phyloP scores from a whole-genome alignment of 805 yeast genomes.

The Candida rishiriensis region DNA sequence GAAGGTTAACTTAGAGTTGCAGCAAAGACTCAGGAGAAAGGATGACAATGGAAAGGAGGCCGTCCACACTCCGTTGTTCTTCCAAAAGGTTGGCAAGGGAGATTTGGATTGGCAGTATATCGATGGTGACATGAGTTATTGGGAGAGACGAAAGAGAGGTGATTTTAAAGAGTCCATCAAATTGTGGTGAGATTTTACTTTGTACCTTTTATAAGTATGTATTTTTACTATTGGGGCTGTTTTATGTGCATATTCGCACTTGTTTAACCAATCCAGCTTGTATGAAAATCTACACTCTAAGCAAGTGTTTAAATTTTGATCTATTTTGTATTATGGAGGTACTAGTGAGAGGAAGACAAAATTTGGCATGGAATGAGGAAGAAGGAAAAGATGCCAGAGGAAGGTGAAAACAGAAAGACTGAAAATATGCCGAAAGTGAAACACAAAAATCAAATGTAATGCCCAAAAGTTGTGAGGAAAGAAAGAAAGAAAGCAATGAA shows the following conservation, averaged over 20 bases:
- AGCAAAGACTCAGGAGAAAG: conserved; percentile 74
- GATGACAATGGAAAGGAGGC: conserved; percentile 42
- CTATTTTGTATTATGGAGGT: no score
- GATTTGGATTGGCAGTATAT: conserved; percentile 48
- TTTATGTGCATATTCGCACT: not conserved
- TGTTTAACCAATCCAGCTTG: no score
- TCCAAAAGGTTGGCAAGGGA: conserved; percentile 39
- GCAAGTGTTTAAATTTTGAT: no score
- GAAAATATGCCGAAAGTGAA: no score
- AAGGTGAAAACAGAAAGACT: no score
- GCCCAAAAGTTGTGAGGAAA: not conserved
- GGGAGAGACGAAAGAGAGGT: conserved; percentile 66
- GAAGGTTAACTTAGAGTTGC: conserved; percentile 69
- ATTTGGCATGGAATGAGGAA: no score
- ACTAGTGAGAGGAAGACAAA: no score
- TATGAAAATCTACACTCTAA: not conserved
- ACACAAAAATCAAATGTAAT: no score
- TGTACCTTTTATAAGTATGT: not conserved
- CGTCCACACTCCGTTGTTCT: conserved; percentile 57
- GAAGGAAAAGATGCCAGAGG: no score
- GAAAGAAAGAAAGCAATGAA: not conserved
- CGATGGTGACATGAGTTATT: conserved; percentile 61
- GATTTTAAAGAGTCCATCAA: conserved; percentile 56
- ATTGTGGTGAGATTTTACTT: conserved; percentile 44
- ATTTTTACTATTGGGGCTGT: not conserved